Evolutionary conservation across 257 asterid genomes (phyloP), one percentile per base, ranked within the genome.

Genomic region (Scutellaria baicalensis): DNA sequence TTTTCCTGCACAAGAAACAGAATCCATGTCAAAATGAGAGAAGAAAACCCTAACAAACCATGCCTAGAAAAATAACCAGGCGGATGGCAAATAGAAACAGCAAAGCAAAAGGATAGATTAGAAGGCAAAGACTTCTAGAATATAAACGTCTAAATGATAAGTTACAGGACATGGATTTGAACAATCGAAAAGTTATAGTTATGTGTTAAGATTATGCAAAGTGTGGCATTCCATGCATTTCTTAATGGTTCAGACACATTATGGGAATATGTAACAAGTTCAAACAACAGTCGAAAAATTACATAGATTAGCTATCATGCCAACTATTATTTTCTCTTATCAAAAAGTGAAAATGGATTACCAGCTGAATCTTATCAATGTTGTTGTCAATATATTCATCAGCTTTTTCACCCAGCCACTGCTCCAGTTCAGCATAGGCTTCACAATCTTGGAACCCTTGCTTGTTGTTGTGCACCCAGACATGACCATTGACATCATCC

Each of bases 381-480:
- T 84, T 59, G 72, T 66, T 77, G 79, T 88, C 95, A 51, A 90
- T 45, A 79, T 90, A 90, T 38, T 64, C 83, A 74, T 90, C 91
- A 11, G 81, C 75, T 72, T 60, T 84, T 62, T 40, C 78, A 55
- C 91, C 89, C 68, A 90, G 77, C 97, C 97, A 90, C 71, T 78
- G 77, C 89, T 90, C 95, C 72, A 90, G 80, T 64, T 73, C 87
- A 64, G 91, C 97, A 79, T 90, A 88, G 57, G 82, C 85, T 83
- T 90, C 93, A 61, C 93, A 90, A 64, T 90, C 97, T 80, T 82
- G 95, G 69, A 90, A 90, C 33, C 93, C 93, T 82, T 90, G 97
- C 83, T 90, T 90, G 79, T 83, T 90, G 69, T 79, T 90, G 80
- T 88, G 97, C 82, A 90, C 95, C 97, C 88, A 90, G 31, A 75